phyloP scores from a whole-genome alignment of 2,329 filamentous ascomycete species.

The Pseudocercospora macadamiae region DNA sequence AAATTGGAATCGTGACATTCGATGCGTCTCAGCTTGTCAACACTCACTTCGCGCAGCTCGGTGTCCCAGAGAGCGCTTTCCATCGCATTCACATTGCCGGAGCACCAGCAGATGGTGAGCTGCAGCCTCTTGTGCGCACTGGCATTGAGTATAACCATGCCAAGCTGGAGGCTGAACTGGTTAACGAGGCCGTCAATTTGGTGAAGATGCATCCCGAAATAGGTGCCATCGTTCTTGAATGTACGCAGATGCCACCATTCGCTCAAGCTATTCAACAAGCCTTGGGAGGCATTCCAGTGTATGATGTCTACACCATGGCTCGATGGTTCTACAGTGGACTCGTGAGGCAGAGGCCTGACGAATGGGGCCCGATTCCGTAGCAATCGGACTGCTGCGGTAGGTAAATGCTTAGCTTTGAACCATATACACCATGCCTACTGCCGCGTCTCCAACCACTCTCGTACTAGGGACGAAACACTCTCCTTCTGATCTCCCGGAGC shows the following conservation, averaged over 20 bases:
- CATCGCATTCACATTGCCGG: conserved; percentile 16
- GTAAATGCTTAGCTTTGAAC: too few species aligned
- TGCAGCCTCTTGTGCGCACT: conserved; percentile 13
- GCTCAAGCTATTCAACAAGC: conserved; percentile 38
- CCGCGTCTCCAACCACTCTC: not conserved
- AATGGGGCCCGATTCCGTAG: not conserved
- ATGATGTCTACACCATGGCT: conserved; percentile 42
- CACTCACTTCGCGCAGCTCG: conserved; percentile 12
- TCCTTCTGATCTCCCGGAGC: not conserved
- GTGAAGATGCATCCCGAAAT: conserved; percentile 20
- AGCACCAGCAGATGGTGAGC: conserved; percentile 6
- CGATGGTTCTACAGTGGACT: conserved; percentile 44
- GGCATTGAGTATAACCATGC: conserved; percentile 1
- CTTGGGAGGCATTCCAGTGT: conserved; percentile 25
- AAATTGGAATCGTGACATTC: conserved; percentile 33
- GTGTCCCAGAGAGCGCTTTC: not conserved
- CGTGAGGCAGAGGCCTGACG: conserved; percentile 20
- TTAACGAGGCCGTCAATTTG: not conserved
- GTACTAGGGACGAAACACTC: not conserved
- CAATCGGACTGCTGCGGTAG: too few species aligned
- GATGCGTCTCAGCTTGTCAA: conserved; percentile 24
- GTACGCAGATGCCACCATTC: conserved; percentile 45
- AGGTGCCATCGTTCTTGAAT: conserved; percentile 39
- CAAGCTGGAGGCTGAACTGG: conserved; percentile 9
- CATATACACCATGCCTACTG: too few species aligned